Percentiles rank a stretch among this genome's conserved stretches.
phyloP scores from a whole-genome alignment of 2,329 filamentous ascomycete species.

The Clonostachys rosea region DNA sequence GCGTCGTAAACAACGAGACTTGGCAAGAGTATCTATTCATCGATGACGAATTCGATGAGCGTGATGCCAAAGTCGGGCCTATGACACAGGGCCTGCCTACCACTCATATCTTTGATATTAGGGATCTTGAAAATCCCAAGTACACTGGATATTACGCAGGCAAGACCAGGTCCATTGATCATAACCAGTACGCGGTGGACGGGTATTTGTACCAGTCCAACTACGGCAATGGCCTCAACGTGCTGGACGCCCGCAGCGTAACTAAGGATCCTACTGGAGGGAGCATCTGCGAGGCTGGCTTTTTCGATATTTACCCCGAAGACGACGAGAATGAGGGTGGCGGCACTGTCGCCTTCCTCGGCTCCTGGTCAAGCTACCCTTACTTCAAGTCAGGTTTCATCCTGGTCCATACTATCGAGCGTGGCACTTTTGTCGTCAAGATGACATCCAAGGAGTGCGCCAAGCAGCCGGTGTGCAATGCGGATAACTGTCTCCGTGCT shows the following conservation, averaged over 20 bases:
- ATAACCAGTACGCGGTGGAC: conserved; percentile 37
- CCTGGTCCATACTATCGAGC: conserved; percentile 35
- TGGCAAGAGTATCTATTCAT: conserved; percentile 35
- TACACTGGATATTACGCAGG: conserved; percentile 33
- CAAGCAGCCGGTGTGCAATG: conserved; percentile 10
- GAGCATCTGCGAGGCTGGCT: conserved; percentile 33
- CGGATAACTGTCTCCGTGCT: conserved; percentile 13
- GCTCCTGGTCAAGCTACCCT: conserved; percentile 38
- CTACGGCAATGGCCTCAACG: conserved; percentile 34
- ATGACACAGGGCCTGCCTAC: conserved; percentile 31
- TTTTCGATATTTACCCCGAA: conserved; percentile 42
- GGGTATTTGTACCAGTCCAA: conserved; percentile 37
- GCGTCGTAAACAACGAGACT: conserved; percentile 40
- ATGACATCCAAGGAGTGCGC: conserved; percentile 6
- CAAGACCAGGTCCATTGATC: conserved; percentile 30
- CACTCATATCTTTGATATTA: conserved; percentile 44
- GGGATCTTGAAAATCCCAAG: conserved; percentile 29
- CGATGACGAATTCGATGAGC: conserved; percentile 46
- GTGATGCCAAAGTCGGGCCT: conserved; percentile 3
- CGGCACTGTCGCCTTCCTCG: conserved; percentile 27
- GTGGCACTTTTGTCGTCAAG: conserved; percentile 31
- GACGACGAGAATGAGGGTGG: conserved; percentile 31
- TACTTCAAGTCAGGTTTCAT: conserved; percentile 35
- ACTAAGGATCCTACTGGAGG: conserved; percentile 26
- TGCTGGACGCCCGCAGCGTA: conserved; percentile 21